Percentiles rank a stretch among this genome's conserved stretches.
phyloP scores from a whole-genome alignment of 345 rosid genomes.

The Aegle marmelos region DNA sequence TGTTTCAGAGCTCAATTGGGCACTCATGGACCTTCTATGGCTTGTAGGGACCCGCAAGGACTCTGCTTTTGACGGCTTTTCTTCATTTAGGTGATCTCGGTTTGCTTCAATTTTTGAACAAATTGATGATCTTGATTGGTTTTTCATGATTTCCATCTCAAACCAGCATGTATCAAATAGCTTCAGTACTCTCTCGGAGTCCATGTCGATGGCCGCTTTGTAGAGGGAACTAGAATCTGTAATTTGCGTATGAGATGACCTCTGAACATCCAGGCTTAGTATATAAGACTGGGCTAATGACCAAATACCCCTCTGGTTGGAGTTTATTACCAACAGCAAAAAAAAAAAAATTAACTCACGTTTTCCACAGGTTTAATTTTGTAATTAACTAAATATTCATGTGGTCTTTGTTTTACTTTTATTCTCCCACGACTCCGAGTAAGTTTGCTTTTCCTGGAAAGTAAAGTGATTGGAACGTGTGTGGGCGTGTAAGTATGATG shows the following conservation, averaged over 20 bases:
- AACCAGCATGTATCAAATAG: conserved; percentile 52
- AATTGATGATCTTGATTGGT: conserved; percentile 6
- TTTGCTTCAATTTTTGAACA: conserved; percentile 12
- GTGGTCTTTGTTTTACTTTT: conserved; percentile 14
- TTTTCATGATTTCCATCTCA: conserved; percentile 41
- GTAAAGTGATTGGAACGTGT: conserved; percentile 12
- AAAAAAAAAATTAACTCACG: conserved; percentile 16
- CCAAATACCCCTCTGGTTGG: conserved; percentile 17
- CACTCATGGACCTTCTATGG: conserved; percentile 55
- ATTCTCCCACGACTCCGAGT: conserved; percentile 10
- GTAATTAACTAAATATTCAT: not conserved
- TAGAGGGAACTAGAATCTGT: not conserved
- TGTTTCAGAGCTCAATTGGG: conserved; percentile 30
- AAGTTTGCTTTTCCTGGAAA: conserved; percentile 25
- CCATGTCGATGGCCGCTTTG: conserved; percentile 34
- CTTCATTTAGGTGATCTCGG: conserved; percentile 26
- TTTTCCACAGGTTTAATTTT: conserved; percentile 15
- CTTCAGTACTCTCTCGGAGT: conserved; percentile 21
- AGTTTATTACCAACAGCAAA: not conserved
- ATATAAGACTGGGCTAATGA: conserved; percentile 6
- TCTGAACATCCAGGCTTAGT: not conserved
- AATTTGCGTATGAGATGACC: not conserved
- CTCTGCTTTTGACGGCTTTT: conserved; percentile 15
- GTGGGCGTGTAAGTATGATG: conserved; percentile 17
- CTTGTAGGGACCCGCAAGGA: conserved; percentile 23